Evolutionary conservation across 306 rosid species (phyloP).

Genomic region (Comarum palustre): DNA sequence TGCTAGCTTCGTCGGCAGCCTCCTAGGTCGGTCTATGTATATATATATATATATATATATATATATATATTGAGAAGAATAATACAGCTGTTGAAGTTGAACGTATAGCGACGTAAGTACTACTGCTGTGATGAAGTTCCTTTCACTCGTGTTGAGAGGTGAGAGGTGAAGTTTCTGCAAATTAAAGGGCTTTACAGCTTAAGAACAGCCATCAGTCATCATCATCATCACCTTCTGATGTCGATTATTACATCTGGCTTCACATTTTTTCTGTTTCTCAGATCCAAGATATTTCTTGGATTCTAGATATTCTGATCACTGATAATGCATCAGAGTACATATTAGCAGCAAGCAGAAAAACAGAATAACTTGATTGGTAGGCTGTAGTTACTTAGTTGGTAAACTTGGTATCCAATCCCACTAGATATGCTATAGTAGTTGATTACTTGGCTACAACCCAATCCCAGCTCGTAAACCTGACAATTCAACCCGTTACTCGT

Average conservation of each 20-base stretch:
- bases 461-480: too few relatives aligned
- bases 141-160: background rate
- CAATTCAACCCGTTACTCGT: too few relatives aligned
- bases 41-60: background rate
- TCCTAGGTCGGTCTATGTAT: background rate
- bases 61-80: background rate
- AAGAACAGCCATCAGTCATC: background rate
- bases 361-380: background rate
- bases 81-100: slow-evolving; percentile 9
- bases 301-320: background rate
- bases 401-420: background rate
- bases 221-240: background rate
- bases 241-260: background rate
- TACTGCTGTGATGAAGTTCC: slow-evolving; percentile 2
- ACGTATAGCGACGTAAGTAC: background rate
- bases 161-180: background rate
- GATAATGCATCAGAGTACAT: background rate
- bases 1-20: slow-evolving; percentile 4
- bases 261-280: background rate
- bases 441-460: too few relatives aligned
- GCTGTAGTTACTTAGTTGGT: background rate
- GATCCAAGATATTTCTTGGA: background rate
- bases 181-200: too few relatives aligned
- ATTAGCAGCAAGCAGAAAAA: background rate
- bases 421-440: too few relatives aligned